These are phyloP conservation scores for Toxoplasma gondii DNA, from an alignment of 169 alveolate species.

Conservation along the genomic window DNA sequence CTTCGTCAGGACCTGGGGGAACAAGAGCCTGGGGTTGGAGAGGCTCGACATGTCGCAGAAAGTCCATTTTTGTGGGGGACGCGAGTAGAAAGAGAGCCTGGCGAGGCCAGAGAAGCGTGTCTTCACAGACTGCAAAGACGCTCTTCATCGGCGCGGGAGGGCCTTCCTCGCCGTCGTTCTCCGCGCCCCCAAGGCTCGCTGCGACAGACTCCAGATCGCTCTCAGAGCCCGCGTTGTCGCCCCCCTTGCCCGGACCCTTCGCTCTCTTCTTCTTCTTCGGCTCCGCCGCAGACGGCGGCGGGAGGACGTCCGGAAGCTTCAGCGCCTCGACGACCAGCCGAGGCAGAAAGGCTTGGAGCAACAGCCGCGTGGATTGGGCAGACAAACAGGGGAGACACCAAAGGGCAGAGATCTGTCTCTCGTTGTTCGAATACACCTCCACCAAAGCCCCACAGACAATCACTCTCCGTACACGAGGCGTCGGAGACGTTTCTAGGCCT, in stretches of 20 bases:
- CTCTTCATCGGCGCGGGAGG: slow-evolving; percentile 39
- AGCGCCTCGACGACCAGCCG: slow-evolving; percentile 13
- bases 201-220: neutral
- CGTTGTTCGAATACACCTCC: slow-evolving; percentile 50
- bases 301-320: slow-evolving; percentile 12
- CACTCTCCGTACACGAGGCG: slow-evolving; percentile 32
- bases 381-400: slow-evolving; percentile 58
- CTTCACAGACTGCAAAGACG: slow-evolving; percentile 55
- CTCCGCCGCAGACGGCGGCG: slow-evolving; percentile 7
- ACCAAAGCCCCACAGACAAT: slow-evolving; percentile 57
- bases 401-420: slow-evolving; percentile 53
- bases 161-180: neutral
- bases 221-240: neutral
- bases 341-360: slow-evolving; percentile 54
- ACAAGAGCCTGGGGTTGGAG: neutral
- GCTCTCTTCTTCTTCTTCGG: neutral
- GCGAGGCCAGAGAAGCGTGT: slow-evolving; percentile 55
- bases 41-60: slow-evolving; percentile 38
- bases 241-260: slow-evolving; percentile 15
- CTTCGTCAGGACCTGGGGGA: neutral
- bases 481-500: neutral
- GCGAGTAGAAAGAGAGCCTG: slow-evolving; percentile 55
- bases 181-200: neutral
- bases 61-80: slow-evolving; percentile 33
- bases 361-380: slow-evolving; percentile 50